Conservation (phyloP, 2,329 filamentous ascomycete species). For the Penicillium sp. region DNA sequence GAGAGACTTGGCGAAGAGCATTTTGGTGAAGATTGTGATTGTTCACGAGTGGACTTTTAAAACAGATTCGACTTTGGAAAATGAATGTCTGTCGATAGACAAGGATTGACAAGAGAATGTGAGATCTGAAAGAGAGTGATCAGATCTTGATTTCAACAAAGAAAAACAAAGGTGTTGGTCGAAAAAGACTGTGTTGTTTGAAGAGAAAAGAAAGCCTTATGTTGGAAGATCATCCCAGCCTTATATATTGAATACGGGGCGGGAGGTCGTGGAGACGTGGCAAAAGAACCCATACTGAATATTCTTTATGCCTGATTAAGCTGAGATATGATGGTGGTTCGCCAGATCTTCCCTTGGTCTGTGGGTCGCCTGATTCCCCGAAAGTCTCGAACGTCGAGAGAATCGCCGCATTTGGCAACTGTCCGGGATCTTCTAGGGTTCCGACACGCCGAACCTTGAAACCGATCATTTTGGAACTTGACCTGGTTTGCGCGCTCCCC, state of each 20-base stretch:
- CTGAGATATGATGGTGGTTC: conserved; percentile 1
- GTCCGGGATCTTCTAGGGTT: neutral
- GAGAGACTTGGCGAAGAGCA: conserved; percentile 18
- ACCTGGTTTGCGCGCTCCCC: neutral
- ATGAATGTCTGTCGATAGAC: neutral
- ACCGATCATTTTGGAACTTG: neutral
- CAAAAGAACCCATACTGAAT: neutral
- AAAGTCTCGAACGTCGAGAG: neutral
- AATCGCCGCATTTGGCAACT: conserved; percentile 5
- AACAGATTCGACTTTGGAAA: conserved; percentile 2
- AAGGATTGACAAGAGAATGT: conserved; percentile 9
- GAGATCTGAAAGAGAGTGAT: conserved; percentile 11
- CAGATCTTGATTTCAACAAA: conserved; percentile 4
- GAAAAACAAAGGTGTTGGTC: conserved; percentile 2
- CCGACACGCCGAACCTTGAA: conserved; percentile 1
- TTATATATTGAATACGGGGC: conserved; percentile 9
- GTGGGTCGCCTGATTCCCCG: neutral
- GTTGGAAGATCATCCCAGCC: neutral
- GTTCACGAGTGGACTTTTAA: conserved; percentile 1
- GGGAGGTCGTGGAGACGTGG: conserved; percentile 4
- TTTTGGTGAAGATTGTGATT: conserved; percentile 6
- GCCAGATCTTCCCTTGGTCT: neutral
- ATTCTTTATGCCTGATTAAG: neutral
- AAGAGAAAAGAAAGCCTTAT: neutral
- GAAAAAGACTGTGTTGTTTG: conserved; percentile 11